Base-by-base conservation (phyloP, 352 stramenopile genomes). In the Globisporangium mamillatum region DNA sequence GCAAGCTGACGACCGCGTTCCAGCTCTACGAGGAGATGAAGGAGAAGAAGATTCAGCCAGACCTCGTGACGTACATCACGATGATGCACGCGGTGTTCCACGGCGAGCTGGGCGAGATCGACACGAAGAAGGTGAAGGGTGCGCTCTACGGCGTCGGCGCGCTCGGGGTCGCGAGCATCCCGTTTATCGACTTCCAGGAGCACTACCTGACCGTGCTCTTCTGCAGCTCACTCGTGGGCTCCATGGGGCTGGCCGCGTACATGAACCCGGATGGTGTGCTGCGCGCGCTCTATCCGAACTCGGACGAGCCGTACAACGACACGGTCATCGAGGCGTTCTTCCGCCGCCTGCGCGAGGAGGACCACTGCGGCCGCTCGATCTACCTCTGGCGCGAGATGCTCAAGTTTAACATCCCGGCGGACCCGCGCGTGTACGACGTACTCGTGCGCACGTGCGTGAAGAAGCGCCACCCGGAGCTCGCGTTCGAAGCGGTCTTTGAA, bases 51-150 rank as follows among this genome's bases (percentile, higher is more conserved):
- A 91, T 94, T 70, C 48, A 75, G 55, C 86, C 88, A 1, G 84
- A 92, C 41, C 75, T 88, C 3, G 78, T 91, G 41, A 95, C 88
- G 34, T 93, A 92, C 73, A 91, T 92, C 67, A 94, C 86, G 41
- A 93, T 94, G 84, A 91, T 95, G 86, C 88, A 94, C 70, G 88
- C 84, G 1, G 88, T 95, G 32, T 95, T 88, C 69, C 86, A 94
- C 65, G 88, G 86, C 36, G 84, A 94, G 48, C 71, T 92, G 38
- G 79, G 82, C 9, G 57, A 68, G n/a, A 73, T 95, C 27, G 78
- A 95, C 57, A 77, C 80, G 20, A 79, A 77, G 58, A 89, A 86
- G 46, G 85, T 93, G 48, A 91, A 94, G 71, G 72, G 67, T 1
- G 79, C 76, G 12, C 75, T 94, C n/a, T 70, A 74, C 7, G 84